Base-by-base conservation (phyloP, 306 rosid species). In the Dicorynia guianensis region DNA sequence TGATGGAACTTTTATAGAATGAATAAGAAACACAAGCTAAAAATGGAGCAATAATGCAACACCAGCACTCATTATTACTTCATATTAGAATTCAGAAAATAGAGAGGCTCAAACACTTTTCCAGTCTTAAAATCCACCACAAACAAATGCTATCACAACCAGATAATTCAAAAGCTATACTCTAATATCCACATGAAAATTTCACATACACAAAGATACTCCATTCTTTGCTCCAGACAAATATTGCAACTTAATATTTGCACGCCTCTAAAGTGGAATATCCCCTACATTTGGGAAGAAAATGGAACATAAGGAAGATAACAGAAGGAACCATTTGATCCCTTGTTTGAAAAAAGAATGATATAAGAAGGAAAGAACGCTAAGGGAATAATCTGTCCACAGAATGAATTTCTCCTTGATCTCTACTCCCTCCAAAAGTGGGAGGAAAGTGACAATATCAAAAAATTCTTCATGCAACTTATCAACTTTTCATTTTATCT, bases 11-110 rank as follows among this genome's bases (percentile, higher is more conserved):
- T 69, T 58, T 12, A 54, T 65, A 63, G 4, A 49, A 48, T 38
- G 33, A 46, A 65, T 65, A 15, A 50, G 49, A 20, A 38, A 39
- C 6, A 2, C 6, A 70, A 59, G 63, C 47, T 58, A 59, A 48
- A 58, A 79, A n/a, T 13, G 76, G 69, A 68, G 47, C 55, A 50
- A 76, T 44, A 64, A 40, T 13, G 62, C 69, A 52, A 52, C 80
- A 74, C 40, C 14, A 7, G 52, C 43, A 34, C 40, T 17, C 15
- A 11, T 46, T 78, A 18, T 20, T 46, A 63, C 72, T 42, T 17
- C 11, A 55, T 46, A 44, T 55, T 75, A 33, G 11, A 71, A 64
- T 39, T 53, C 8, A 69, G 39, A 75, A 54, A 53, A 66, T 42
- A 11, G 14, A 11, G 55, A 42, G 39, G 15, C 25, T 57, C 44